Conservation (phyloP, 2,329 filamentous ascomycete species). For the Cladobotryum protrusum region DNA sequence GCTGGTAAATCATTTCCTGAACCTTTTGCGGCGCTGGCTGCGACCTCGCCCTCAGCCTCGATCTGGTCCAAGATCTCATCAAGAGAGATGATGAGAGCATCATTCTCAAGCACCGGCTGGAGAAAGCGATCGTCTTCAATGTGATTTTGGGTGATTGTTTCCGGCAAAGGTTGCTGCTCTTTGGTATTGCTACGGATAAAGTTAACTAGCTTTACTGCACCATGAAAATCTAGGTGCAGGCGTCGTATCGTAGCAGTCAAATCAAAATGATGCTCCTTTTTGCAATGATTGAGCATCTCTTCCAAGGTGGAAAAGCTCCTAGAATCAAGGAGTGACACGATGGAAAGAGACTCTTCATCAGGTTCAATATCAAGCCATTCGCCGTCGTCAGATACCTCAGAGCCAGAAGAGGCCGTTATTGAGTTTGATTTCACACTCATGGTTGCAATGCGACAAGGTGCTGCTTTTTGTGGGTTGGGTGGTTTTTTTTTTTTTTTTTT, state of each 20-base stretch:
- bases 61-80: constrained; percentile 61
- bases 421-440: constrained; percentile 9
- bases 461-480: background rate
- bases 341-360: constrained; percentile 55
- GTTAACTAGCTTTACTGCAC: constrained; percentile 68
- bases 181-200: constrained; percentile 49
- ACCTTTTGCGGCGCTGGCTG: constrained; percentile 8
- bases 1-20: constrained; percentile 35
- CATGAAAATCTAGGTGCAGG: constrained; percentile 64
- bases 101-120: constrained; percentile 79
- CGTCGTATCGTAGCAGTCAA: constrained; percentile 53
- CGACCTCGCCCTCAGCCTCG: constrained; percentile 30
- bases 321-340: constrained; percentile 64
- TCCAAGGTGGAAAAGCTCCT: constrained; percentile 57
- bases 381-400: constrained; percentile 30
- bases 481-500: background rate
- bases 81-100: constrained; percentile 79
- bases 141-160: constrained; percentile 52
- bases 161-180: constrained; percentile 41
- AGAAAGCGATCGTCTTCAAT: constrained; percentile 77
- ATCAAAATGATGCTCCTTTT: constrained; percentile 60
- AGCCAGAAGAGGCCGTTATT: background rate
- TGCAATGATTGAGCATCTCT: constrained; percentile 64
- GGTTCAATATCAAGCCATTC: constrained; percentile 52
- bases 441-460: background rate